A percentile compares a stretch with the other conserved stretches of the same genome.
phyloP scores from a whole-genome alignment of 208 protist genomes.

The Crithidia brevicula region DNA sequence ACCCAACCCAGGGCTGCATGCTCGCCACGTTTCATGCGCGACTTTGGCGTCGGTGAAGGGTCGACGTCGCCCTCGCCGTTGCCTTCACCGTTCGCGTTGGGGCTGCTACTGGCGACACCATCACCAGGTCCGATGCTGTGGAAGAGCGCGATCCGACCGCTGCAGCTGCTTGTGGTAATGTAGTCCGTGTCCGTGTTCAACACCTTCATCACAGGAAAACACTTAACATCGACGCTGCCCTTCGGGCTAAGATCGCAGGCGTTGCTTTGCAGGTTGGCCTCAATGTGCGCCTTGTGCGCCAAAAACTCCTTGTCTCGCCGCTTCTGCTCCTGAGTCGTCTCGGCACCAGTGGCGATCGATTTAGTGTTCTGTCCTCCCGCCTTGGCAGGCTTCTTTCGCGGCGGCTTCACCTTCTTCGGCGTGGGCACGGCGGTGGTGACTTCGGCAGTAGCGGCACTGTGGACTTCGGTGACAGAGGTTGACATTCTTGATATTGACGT shows the following conservation, averaged over 20 bases:
- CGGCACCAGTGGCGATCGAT: neutral
- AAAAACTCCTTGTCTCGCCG: slow-evolving; percentile 71
- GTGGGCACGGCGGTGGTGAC: neutral
- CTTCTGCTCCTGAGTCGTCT: slow-evolving; percentile 32
- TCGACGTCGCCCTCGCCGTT: slow-evolving; percentile 8
- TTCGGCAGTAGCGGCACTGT: neutral
- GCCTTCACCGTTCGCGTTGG: neutral
- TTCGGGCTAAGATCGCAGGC: slow-evolving; percentile 83
- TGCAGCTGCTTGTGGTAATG: slow-evolving; percentile 90
- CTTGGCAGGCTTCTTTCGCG: slow-evolving; percentile 34
- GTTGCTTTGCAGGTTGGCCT: slow-evolving; percentile 58
- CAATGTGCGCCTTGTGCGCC: slow-evolving; percentile 72
- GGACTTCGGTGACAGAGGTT: neutral
- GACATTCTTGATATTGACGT: neutral
- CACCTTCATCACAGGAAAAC: slow-evolving; percentile 65
- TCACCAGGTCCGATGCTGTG: slow-evolving; percentile 40
- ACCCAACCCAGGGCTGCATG: slow-evolving; percentile 82
- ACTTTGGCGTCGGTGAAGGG: neutral
- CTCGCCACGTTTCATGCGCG: slow-evolving; percentile 65
- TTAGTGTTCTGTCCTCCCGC: neutral
- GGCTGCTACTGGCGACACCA: neutral
- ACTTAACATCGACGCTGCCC: slow-evolving; percentile 77
- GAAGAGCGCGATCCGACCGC: slow-evolving; percentile 89
- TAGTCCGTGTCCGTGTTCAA: slow-evolving; percentile 83
- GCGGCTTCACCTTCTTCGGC: slow-evolving; percentile 30